Evolutionary conservation across 2,329 filamentous ascomycete genomes (phyloP).

Genomic region (Corynespora cassiicola): DNA sequence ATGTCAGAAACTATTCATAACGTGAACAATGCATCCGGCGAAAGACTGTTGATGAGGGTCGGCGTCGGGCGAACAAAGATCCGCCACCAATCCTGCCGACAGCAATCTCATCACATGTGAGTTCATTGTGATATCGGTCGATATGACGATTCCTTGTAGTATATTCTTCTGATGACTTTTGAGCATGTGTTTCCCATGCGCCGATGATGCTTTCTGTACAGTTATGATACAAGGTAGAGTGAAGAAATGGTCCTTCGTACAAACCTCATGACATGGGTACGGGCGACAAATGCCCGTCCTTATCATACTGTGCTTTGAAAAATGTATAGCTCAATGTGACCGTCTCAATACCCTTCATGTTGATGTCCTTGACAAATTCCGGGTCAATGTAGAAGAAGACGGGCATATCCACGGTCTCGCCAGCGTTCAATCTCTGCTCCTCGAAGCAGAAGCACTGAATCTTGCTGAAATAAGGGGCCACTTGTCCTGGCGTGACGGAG

Average conservation of each 20-base stretch:
- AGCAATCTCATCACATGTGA: no score
- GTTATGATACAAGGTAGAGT: slow-evolving; percentile 13
- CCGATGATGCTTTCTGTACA: slow-evolving; percentile 8
- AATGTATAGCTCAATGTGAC: slow-evolving; percentile 98
- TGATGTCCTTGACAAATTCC: slow-evolving; percentile 88
- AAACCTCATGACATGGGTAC: slow-evolving; percentile 50
- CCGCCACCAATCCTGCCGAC: no score
- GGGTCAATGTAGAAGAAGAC: slow-evolving; percentile 99
- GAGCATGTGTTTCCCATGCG: background rate
- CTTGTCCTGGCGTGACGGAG: slow-evolving; percentile 93
- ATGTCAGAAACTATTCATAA: no score
- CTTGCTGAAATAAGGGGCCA: slow-evolving; percentile 98
- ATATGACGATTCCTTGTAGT: background rate
- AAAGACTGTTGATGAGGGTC: no score
- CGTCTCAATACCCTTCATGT: slow-evolving; percentile 92
- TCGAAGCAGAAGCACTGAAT: slow-evolving; percentile 99
- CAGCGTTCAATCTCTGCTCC: slow-evolving; percentile 88
- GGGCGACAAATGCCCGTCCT: slow-evolving; percentile 73
- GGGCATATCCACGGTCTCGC: slow-evolving; percentile 98
- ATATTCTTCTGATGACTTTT: slow-evolving; percentile 1
- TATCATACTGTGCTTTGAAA: slow-evolving; percentile 90
- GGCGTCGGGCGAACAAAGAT: no score
- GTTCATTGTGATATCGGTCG: no score
- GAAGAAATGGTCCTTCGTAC: slow-evolving; percentile 1
- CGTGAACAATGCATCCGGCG: no score